phyloP scores from a whole-genome alignment of 352 stramenopile species.

The Hyaloperonospora arabidopsidis region DNA sequence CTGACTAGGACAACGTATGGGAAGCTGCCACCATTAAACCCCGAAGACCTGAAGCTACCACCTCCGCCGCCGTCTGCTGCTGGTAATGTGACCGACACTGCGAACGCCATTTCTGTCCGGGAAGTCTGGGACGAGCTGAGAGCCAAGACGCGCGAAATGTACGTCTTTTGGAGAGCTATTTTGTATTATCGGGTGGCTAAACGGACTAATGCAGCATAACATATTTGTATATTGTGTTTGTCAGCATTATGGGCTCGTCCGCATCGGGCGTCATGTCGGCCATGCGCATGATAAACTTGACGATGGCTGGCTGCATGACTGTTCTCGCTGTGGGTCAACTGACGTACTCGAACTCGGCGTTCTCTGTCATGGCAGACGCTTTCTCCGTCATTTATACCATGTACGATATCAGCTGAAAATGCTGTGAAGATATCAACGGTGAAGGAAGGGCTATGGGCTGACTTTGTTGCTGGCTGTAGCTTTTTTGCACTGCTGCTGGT shows the following conservation, averaged over 20 bases:
- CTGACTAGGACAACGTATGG: conserved; percentile 48
- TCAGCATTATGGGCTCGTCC: conserved; percentile 71
- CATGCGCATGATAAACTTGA: conserved; percentile 75
- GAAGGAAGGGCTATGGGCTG: background rate
- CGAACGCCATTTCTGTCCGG: conserved; percentile 66
- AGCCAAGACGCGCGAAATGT: conserved; percentile 73
- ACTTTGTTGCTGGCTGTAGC: conserved; percentile 20
- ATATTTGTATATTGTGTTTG: background rate
- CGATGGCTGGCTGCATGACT: conserved; percentile 68
- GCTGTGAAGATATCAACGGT: conserved; percentile 1
- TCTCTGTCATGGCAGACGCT: conserved; percentile 65
- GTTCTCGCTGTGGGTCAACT: conserved; percentile 62
- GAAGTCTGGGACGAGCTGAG: conserved; percentile 85
- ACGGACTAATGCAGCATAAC: background rate
- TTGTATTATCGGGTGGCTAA: background rate
- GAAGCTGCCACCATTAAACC: conserved; percentile 77
- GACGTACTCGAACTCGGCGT: conserved; percentile 52
- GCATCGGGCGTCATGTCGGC: conserved; percentile 67
- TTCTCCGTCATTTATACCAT: conserved; percentile 84
- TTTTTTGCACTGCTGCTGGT: conserved; percentile 81
- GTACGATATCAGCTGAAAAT: conserved; percentile 22
- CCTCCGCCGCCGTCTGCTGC: conserved; percentile 66
- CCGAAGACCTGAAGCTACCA: conserved; percentile 78
- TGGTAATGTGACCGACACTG: conserved; percentile 53
- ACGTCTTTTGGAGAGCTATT: conserved; percentile 11